These are phyloP conservation scores for Cucumis sativus DNA, from an alignment of 306 rosid species.

Conservation along the genomic window Cucumber_9930_V3 NC_026661.2:6164001-6164500, in stretches of 20 bases:
- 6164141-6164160: not conserved
- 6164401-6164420: not conserved
- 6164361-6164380: not conserved
- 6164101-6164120: slow-evolving; percentile 4
- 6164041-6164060: not conserved
- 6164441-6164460: too few relatives aligned
- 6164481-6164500: not conserved
- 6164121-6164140: not conserved
- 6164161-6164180: not conserved
- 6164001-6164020: not conserved
- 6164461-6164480: not conserved
- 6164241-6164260: not conserved
- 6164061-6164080: not conserved
- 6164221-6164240: not conserved
- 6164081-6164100: not conserved
- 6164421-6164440: not conserved
- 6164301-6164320: not conserved
- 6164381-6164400: not conserved
- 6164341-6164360: not conserved
- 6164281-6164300: not conserved
- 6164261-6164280: not conserved
- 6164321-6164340: not conserved
- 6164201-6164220: not conserved
- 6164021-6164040: not conserved
- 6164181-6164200: not conserved